Evolutionary conservation across 2,329 filamentous ascomycete genomes (phyloP).

Genomic region (Ceratocystis variospora): DNA sequence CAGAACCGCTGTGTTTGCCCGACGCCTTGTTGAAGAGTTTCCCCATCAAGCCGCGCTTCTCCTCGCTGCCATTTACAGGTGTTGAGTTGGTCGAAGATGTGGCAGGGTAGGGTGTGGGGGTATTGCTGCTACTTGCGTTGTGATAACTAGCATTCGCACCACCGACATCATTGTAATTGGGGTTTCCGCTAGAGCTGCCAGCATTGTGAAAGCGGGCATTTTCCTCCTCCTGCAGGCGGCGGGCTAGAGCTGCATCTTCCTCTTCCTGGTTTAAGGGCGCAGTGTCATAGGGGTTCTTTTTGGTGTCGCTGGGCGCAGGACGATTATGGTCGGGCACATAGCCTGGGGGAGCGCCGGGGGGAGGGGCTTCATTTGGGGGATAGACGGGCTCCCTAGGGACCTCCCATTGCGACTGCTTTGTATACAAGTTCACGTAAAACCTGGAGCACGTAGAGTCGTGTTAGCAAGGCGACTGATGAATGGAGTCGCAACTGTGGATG

Average conservation of each 20-base stretch:
- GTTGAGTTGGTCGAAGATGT: background rate
- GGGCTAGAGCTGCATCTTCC: slow-evolving; percentile 64
- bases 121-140: slow-evolving; percentile 17
- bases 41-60: slow-evolving; percentile 37
- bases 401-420: slow-evolving; percentile 85
- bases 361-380: slow-evolving; percentile 30
- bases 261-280: slow-evolving; percentile 33
- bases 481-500: slow-evolving; percentile 15
- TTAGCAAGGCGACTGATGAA: slow-evolving; percentile 5
- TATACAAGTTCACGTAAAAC: slow-evolving; percentile 85
- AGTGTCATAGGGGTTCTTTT: slow-evolving; percentile 55
- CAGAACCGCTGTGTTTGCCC: slow-evolving; percentile 28
- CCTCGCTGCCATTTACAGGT: slow-evolving; percentile 22
- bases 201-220: slow-evolving; percentile 40
- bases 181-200: slow-evolving; percentile 23
- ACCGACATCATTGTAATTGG: slow-evolving; percentile 5
- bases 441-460: slow-evolving; percentile 28
- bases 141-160: slow-evolving; percentile 8
- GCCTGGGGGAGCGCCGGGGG: slow-evolving; percentile 51
- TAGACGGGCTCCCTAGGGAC: slow-evolving; percentile 58
- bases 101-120: slow-evolving; percentile 14
- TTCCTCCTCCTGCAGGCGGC: slow-evolving; percentile 72
- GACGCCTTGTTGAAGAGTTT: slow-evolving; percentile 38
- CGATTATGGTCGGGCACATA: slow-evolving; percentile 38
- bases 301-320: slow-evolving; percentile 37